Evolutionary conservation across 805 yeast species (phyloP).

Genomic region (Myxozyma monticola): DNA sequence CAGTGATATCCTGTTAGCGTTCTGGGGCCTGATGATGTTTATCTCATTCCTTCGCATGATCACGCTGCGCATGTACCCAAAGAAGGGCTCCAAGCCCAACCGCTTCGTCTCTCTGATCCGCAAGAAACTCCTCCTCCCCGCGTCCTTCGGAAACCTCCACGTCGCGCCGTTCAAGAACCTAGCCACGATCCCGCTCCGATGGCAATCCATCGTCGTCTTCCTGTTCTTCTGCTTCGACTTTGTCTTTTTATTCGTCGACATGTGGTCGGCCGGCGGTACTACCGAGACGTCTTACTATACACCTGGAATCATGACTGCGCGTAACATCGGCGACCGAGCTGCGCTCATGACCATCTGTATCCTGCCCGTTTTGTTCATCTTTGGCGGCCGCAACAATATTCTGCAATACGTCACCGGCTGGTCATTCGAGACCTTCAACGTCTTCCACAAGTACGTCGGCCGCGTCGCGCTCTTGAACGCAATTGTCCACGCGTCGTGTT

Average conservation of each 20-base stretch:
- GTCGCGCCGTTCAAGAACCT: constrained; percentile 26
- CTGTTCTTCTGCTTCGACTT: constrained; percentile 40
- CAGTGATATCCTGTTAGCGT: constrained; percentile 19
- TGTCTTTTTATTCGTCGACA: constrained; percentile 35
- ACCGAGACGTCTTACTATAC: constrained; percentile 6
- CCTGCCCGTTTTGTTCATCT: constrained; percentile 58
- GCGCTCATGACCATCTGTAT: constrained; percentile 31
- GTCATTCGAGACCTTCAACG: constrained; percentile 59
- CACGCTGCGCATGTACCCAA: constrained; percentile 3
- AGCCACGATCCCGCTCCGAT: constrained; percentile 43
- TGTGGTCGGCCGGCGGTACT: neutral
- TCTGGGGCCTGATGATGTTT: constrained; percentile 19
- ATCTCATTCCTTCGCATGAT: constrained; percentile 8
- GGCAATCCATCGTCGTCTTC: constrained; percentile 41
- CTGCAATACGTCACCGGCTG: constrained; percentile 63
- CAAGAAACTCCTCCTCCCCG: constrained; percentile 35
- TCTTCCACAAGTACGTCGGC: constrained; percentile 66
- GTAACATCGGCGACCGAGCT: constrained; percentile 26
- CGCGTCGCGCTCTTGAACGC: constrained; percentile 50
- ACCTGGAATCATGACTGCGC: neutral
- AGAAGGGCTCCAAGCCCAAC: constrained; percentile 12
- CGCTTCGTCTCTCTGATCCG: constrained; percentile 23
- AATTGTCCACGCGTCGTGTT: constrained; percentile 57
- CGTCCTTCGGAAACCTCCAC: constrained; percentile 35
- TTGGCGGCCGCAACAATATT: constrained; percentile 75